These are phyloP conservation scores for Tarenaya hassleriana DNA, from an alignment of 345 rosid species.

Conservation along the genomic window DNA sequence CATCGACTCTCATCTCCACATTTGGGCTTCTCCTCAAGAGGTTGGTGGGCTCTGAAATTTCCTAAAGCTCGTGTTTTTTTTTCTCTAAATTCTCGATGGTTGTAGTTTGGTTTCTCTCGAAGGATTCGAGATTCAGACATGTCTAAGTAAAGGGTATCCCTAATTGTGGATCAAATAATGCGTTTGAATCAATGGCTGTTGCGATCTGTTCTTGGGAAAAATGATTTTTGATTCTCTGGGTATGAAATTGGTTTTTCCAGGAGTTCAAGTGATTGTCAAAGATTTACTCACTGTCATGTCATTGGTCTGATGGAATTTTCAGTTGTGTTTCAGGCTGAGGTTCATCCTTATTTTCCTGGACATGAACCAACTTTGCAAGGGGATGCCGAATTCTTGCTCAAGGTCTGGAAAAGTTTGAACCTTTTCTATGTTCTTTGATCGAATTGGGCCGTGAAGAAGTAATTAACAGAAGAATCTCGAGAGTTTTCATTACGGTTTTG, in stretches of 20 bases:
- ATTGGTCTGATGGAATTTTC: conserved; percentile 3
- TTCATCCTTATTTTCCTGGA: conserved; percentile 82
- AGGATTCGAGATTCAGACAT: too few species aligned
- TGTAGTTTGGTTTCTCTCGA: background rate
- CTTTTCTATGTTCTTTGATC: background rate
- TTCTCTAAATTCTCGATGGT: background rate
- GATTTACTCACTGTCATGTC: background rate
- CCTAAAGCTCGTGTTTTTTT: background rate
- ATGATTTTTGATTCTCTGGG: background rate
- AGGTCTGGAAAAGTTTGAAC: too few species aligned
- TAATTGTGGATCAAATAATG: conserved; percentile 1
- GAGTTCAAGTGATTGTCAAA: conserved; percentile 3
- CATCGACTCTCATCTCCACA: conserved; percentile 87
- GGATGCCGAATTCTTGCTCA: conserved; percentile 70
- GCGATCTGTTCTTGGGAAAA: conserved; percentile 2
- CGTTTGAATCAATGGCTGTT: background rate
- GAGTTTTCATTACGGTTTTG: too few species aligned
- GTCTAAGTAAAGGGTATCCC: background rate
- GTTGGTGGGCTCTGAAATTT: conserved; percentile 24
- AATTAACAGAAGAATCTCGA: too few species aligned
- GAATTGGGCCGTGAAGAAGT: too few species aligned
- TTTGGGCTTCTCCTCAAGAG: conserved; percentile 93
- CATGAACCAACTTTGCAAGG: conserved; percentile 83
- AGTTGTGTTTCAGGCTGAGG: conserved; percentile 48
- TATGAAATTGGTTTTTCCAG: background rate